Evolutionary conservation across 1,284 basidiomycete species (phyloP).

Genomic region (Fomitiporia mediterranea): DNA sequence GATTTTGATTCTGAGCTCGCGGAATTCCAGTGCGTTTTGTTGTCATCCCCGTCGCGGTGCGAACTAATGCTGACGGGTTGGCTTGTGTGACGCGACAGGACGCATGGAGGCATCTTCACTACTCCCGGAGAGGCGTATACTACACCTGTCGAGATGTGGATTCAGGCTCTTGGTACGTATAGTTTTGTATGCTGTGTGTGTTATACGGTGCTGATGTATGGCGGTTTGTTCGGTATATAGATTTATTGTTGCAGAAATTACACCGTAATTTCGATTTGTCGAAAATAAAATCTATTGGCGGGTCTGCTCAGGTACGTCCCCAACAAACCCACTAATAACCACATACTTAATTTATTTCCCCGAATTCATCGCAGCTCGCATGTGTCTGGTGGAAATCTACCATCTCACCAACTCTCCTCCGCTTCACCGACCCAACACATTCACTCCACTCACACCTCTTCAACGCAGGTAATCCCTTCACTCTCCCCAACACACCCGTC

Average conservation of each 20-base stretch:
- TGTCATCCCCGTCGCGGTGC: too few relatives aligned
- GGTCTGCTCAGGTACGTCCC: slow-evolving; percentile 57
- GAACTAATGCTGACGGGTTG: slow-evolving; percentile 4
- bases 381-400: slow-evolving; percentile 80
- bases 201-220: too few relatives aligned
- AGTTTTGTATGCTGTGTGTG: too few relatives aligned
- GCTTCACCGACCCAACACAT: slow-evolving; percentile 56
- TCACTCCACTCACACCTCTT: slow-evolving; percentile 61
- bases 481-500: slow-evolving; percentile 69
- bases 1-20: slow-evolving; percentile 75
- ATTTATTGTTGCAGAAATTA: slow-evolving; percentile 70
- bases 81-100: slow-evolving; percentile 41
- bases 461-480: slow-evolving; percentile 53
- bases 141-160: slow-evolving; percentile 82
- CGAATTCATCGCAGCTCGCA: slow-evolving; percentile 48
- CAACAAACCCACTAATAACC: background rate
- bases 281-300: slow-evolving; percentile 67
- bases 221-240: too few relatives aligned
- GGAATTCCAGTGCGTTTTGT: slow-evolving; percentile 67
- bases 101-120: slow-evolving; percentile 78
- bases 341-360: background rate
- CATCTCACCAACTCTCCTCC: slow-evolving; percentile 49
- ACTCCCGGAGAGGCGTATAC: slow-evolving; percentile 80
- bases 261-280: slow-evolving; percentile 59
- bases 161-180: slow-evolving; percentile 70